Conservation (phyloP, 768 basidiomycete genomes). For the Nidularia pulvinata region DNA sequence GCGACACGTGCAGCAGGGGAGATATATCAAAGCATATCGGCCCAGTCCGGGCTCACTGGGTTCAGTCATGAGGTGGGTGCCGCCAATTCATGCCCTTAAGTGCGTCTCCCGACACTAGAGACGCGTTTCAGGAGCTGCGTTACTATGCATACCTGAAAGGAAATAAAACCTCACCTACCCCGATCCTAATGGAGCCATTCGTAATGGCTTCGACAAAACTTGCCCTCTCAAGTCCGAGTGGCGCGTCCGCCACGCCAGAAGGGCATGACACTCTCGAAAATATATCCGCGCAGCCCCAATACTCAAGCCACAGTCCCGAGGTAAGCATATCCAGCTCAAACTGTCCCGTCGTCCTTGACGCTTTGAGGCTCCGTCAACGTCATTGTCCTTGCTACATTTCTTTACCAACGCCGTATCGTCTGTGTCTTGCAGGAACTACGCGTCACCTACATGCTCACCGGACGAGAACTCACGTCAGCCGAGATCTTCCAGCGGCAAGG, state of each 20-base stretch:
- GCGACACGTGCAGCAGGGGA: constrained; percentile 14
- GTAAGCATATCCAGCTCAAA: constrained; percentile 16
- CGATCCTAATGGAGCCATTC: constrained; percentile 22
- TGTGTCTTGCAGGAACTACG: constrained; percentile 45
- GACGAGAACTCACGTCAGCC: constrained; percentile 43
- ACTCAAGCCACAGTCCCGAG: constrained; percentile 47
- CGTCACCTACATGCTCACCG: constrained; percentile 36
- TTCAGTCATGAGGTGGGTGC: constrained; percentile 43
- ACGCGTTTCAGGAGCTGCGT: constrained; percentile 36
- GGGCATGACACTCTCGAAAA: constrained; percentile 27
- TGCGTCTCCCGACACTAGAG: constrained; percentile 1
- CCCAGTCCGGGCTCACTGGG: constrained; percentile 26
- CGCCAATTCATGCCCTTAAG: not conserved
- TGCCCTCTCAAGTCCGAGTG: not conserved
- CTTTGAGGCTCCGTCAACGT: not conserved
- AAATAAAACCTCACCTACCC: constrained; percentile 23
- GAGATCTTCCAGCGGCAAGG: constrained; percentile 17
- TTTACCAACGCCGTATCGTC: not conserved
- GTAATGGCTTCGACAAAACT: not conserved
- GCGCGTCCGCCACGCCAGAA: not conserved
- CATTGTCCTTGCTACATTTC: not conserved
- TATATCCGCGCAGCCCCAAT: constrained; percentile 32
- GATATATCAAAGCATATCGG: constrained; percentile 33
- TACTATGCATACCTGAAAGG: constrained; percentile 36
- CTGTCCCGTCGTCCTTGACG: not conserved